Evolutionary conservation across 805 yeast species (phyloP), one percentile per base, ranked within the genome.

Genomic region (Saturnispora ahearnii): DNA sequence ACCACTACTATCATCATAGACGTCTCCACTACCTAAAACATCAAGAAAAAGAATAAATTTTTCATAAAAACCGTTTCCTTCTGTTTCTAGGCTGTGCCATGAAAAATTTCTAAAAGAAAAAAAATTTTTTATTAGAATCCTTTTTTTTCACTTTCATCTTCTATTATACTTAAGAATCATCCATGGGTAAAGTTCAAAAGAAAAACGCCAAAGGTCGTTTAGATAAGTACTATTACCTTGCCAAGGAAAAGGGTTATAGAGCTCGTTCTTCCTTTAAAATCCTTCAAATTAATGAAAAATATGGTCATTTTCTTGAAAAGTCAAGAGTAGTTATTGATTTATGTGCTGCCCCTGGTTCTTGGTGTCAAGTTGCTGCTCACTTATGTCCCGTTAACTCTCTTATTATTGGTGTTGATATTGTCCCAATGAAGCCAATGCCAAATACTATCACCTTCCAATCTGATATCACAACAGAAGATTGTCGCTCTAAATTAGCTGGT

Each of bases 301-400:
- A 81, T 73, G 97, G 97, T 33, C 96, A 90, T 68, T 93, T 93
- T 65, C 71, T 90, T 48, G 96, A 90, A 59, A 86, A 87, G 63
- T 87, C 96, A 18, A 93, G 88, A 66, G 98, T 93, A 41, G 96
- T 93, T 41, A 87, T 93, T 47, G 99, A 93, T 77, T 74, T 93
- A 59, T 93, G 99, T 82, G 98, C 98, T 48, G 99, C 99, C 10
- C 98, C 98, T 40, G 99, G 99, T 51, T 88, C 97, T 3, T 93
- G 99, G 99, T 93, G 99, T 77, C 99, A 93, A 72, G 98, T 93
- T 41, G 99, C 99, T 0, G 81, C 96, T 1, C 86, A 89, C 53
- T 68, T 88, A 48, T 89, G 98, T 70, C 98, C 99, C 2, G 74
- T 89, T 1, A 88, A 89, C 67, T 87, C 97, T 0, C 75, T 93